Evolutionary conservation across 2,329 filamentous ascomycete species (phyloP).

Genomic region (Ascochyta rabiei): DNA sequence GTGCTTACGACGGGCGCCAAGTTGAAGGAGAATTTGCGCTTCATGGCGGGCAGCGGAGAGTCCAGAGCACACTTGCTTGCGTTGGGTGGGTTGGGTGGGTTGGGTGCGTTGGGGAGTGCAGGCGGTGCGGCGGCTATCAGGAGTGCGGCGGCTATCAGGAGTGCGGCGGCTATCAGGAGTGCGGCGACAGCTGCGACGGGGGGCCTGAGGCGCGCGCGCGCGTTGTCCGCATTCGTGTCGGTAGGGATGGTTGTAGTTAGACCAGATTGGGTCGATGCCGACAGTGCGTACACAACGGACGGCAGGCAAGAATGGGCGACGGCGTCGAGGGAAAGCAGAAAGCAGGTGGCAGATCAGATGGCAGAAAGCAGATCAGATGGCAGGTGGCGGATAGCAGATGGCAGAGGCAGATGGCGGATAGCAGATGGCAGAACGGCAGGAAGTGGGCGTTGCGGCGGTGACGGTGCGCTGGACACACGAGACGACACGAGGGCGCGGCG

Average conservation of each 20-base stretch:
- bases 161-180: slow-evolving; percentile 1
- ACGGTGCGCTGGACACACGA: slow-evolving; percentile 10
- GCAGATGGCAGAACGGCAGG: neutral
- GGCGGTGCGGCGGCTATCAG: slow-evolving; percentile 2
- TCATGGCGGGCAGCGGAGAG: slow-evolving; percentile 36
- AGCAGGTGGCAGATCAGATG: too few relatives aligned
- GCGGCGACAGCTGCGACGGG: slow-evolving; percentile 7
- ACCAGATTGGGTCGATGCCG: neutral
- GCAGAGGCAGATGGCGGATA: too few relatives aligned
- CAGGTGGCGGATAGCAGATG: too few relatives aligned
- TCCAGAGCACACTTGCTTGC: neutral
- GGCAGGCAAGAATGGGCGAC: neutral
- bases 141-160: neutral
- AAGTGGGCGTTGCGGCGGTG: slow-evolving; percentile 2
- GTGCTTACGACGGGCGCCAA: slow-evolving; percentile 49
- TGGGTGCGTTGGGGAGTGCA: neutral
- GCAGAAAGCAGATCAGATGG: too few relatives aligned
- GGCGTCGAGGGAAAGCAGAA: neutral
- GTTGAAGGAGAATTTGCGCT: slow-evolving; percentile 54
- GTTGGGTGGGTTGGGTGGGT: neutral
- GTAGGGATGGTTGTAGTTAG: neutral
- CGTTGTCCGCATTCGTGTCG: slow-evolving; percentile 11
- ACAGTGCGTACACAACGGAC: neutral
- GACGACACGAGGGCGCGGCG: slow-evolving; percentile 11
- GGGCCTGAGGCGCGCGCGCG: slow-evolving; percentile 9